Conservation (phyloP, 2,329 filamentous ascomycete species). For the Neofusicoccum sp. region DNA sequence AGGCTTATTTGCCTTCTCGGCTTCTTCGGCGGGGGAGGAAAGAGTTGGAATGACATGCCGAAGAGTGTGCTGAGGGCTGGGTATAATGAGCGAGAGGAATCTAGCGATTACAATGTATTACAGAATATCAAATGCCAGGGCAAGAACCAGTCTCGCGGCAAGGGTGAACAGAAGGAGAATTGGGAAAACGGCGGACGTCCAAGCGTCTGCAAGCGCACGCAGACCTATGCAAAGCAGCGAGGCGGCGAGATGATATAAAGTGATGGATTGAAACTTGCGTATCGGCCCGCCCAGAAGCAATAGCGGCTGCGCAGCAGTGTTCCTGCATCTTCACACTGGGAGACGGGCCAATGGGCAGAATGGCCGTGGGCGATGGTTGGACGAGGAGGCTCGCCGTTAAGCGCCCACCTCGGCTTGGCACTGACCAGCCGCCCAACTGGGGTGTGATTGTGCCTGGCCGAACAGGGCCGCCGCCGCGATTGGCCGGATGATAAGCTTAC, state of each 20-base stretch:
- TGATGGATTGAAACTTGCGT: background rate
- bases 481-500: background rate
- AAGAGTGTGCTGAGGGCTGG: background rate
- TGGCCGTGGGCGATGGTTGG: background rate
- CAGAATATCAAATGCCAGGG: background rate
- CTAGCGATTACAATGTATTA: slow-evolving; percentile 15
- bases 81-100: background rate
- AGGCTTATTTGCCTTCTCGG: slow-evolving; percentile 34
- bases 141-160: slow-evolving; percentile 16
- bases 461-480: background rate
- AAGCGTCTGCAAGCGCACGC: background rate
- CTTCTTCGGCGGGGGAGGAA: slow-evolving; percentile 36
- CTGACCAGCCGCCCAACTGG: slow-evolving; percentile 5
- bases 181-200: background rate
- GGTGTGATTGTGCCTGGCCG: slow-evolving; percentile 4
- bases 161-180: background rate
- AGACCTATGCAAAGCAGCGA: background rate
- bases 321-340: slow-evolving; percentile 5
- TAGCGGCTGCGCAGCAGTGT: slow-evolving; percentile 28
- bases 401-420: slow-evolving; percentile 10
- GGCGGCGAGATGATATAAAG: slow-evolving; percentile 7
- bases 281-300: slow-evolving; percentile 24
- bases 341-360: background rate
- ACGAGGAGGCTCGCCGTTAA: slow-evolving; percentile 2
- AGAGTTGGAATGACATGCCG: slow-evolving; percentile 32